phyloP scores from a whole-genome alignment of 2,329 filamentous ascomycete species.

The Pestalotiopsis fici region DNA sequence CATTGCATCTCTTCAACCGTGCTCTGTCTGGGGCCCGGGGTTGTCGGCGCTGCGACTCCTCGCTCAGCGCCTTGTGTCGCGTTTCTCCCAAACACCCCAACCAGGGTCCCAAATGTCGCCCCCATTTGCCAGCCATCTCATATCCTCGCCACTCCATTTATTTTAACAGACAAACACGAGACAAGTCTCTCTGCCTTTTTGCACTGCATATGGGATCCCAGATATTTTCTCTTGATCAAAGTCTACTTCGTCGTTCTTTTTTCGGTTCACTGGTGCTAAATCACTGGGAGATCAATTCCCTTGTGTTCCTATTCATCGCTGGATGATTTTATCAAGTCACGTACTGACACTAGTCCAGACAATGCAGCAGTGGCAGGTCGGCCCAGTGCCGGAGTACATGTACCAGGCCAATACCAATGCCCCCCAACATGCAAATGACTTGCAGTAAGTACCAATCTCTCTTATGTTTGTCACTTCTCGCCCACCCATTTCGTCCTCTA shows the following conservation, averaged over 20 bases:
- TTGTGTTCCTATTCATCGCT: neutral
- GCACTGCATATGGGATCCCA: neutral
- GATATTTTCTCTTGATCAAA: neutral
- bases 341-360: constrained; percentile 40
- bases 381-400: constrained; percentile 61
- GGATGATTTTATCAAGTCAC: neutral
- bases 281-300: constrained; percentile 15
- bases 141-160: neutral
- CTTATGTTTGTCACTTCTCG: constrained; percentile 23
- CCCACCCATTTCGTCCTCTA: constrained; percentile 14
- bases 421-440: constrained; percentile 55
- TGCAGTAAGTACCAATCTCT: constrained; percentile 55
- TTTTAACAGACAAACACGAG: neutral
- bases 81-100: neutral
- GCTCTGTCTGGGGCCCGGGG: neutral
- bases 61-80: neutral
- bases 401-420: constrained; percentile 47
- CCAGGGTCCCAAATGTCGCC: neutral
- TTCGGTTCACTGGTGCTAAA: constrained; percentile 5
- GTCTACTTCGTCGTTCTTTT: neutral
- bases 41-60: neutral
- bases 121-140: neutral
- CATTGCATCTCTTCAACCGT: neutral
- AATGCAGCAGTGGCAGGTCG: constrained; percentile 65
- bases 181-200: neutral